Evolutionary conservation across 1,284 basidiomycete species (phyloP), one percentile per base, ranked within the genome.

Genomic region (Ustilago bromivora): DNA sequence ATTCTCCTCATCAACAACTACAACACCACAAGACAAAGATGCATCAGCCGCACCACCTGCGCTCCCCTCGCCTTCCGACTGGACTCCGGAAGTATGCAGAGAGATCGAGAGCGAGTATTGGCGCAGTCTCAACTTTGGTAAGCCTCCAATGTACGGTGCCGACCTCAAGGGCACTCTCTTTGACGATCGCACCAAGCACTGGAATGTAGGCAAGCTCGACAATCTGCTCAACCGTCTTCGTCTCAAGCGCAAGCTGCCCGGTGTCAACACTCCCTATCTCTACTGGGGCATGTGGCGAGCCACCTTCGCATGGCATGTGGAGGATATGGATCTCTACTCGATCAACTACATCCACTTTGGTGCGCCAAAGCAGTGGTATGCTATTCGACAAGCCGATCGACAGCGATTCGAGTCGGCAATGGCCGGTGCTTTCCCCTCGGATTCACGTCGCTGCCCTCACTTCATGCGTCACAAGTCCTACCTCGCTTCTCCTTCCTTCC

Each of bases 251-350:
- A 86, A 87, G 63, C 88, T 99, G 32, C 96, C 96, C 0, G 96
- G 96, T 34, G 96, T 99, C 59, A 99, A 98, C 84, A 93, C 95
- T 1, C 96, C 96, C 0, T 99, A 99, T 86, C 90, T 99, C 4
- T 99, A 99, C 87, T 98, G 97, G 87, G 96, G 96, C 77, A 98
- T 98, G 95, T 99, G 96, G 96, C 90, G 95, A 60, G 96, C 97
- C 15, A 96, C 95, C 0, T 87, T 99, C 87, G 95, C 96, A 0
- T 99, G 97, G 97, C 96, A 99, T 82, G 96, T 99, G 55, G 96
- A 99, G 82, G 90, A 90, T 76, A 88, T 88, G 80, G 96, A 98
- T 85, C 89, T 99, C 3, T 97, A 96, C 88, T 96, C 94, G 63
- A 99, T 99, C 88, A 99, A 98, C 87, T 98, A 97, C 85, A 95